These are phyloP conservation scores for Lepidium campestre DNA, from an alignment of 441 rosid genomes.

Conservation along the genomic window DNA sequence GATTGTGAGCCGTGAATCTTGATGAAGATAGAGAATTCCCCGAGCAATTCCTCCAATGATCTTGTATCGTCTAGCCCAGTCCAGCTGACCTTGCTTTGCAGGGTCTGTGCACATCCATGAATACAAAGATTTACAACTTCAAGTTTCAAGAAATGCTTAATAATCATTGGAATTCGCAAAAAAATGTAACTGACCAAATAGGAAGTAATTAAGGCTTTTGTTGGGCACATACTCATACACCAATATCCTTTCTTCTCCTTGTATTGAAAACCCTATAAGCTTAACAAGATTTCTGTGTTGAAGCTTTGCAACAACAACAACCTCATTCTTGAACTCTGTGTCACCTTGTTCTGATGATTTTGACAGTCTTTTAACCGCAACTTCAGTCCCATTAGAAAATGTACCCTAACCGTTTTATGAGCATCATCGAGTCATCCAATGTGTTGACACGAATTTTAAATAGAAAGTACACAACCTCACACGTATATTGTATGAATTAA, in stretches of 20 bases:
- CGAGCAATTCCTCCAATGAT: slow-evolving; percentile 35
- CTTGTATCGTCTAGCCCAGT: slow-evolving; percentile 36
- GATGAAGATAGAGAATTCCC: slow-evolving; percentile 45
- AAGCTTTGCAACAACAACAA: slow-evolving; percentile 40
- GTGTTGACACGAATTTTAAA: background rate
- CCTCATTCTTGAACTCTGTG: slow-evolving; percentile 52
- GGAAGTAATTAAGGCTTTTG: slow-evolving; percentile 41
- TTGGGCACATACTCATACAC: slow-evolving; percentile 52
- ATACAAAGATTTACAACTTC: background rate
- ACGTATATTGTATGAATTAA: background rate
- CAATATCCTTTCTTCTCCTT: slow-evolving; percentile 39
- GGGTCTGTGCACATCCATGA: slow-evolving; percentile 29
- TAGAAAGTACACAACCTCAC: background rate
- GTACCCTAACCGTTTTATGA: slow-evolving; percentile 27
- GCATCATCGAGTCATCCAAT: background rate
- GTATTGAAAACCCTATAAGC: slow-evolving; percentile 37
- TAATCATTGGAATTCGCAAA: background rate
- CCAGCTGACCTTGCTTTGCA: slow-evolving; percentile 13
- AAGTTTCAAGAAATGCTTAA: background rate
- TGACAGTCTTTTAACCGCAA: slow-evolving; percentile 50
- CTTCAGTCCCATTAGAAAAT: slow-evolving; percentile 27
- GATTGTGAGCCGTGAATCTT: slow-evolving; percentile 42
- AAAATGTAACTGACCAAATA: slow-evolving; percentile 35
- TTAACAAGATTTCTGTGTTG: slow-evolving; percentile 47
- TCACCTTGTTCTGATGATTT: slow-evolving; percentile 40